Evolutionary conservation across 768 basidiomycete genomes (phyloP).

Genomic region (Rhodocollybia butyracea): DNA sequence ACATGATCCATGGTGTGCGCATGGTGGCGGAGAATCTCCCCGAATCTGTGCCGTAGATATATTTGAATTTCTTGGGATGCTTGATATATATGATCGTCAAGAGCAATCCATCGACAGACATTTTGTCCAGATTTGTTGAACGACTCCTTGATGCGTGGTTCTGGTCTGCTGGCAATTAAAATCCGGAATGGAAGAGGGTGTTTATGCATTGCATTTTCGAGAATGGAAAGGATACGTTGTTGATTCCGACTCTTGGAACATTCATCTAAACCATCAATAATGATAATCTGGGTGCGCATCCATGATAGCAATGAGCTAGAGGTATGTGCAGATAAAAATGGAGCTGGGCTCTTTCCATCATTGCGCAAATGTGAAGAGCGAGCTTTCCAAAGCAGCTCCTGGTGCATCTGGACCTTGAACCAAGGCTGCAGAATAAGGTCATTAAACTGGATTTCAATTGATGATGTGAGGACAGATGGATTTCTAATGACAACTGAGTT

Average conservation of each 20-base stretch:
- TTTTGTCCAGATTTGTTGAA: background rate
- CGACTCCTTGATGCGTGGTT: background rate
- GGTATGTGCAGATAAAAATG: too few relatives aligned
- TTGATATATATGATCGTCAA: too few relatives aligned
- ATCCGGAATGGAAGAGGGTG: background rate
- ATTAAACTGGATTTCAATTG: too few relatives aligned
- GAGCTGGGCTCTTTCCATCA: conserved; percentile 30
- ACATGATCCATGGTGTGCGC: background rate
- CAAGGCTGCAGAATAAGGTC: too few relatives aligned
- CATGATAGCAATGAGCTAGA: conserved; percentile 29
- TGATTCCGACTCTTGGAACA: background rate
- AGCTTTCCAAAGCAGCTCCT: too few relatives aligned
- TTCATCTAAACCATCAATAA: too few relatives aligned
- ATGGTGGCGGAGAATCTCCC: background rate
- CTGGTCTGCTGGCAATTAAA: too few relatives aligned
- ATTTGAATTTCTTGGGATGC: background rate
- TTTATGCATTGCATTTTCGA: too few relatives aligned
- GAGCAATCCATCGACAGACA: background rate
- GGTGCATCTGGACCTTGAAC: too few relatives aligned
- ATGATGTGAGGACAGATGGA: too few relatives aligned
- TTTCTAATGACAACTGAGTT: too few relatives aligned
- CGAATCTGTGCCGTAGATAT: background rate
- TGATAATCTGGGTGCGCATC: conserved; percentile 23
- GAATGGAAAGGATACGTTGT: background rate
- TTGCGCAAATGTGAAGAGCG: background rate